These are phyloP conservation scores for Citrullus mucosospermus DNA, from an alignment of 306 rosid genomes.

Conservation along the genomic window DNA sequence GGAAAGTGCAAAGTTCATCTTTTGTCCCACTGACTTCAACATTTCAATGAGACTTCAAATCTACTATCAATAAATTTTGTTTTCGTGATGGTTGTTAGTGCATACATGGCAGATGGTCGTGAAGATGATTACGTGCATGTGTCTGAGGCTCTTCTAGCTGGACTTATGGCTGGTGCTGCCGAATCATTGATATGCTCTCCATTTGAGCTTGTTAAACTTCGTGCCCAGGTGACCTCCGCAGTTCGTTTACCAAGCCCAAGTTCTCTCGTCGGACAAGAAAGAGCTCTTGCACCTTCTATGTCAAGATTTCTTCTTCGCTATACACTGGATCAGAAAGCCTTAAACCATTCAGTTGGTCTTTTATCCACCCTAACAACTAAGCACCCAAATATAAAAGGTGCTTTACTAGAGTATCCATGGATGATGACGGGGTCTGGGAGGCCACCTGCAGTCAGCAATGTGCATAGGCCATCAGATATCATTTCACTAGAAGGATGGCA, in stretches of 20 bases:
- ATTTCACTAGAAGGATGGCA: constrained; percentile 82
- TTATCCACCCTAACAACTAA: constrained; percentile 62
- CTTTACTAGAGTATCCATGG: constrained; percentile 80
- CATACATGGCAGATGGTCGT: constrained; percentile 58
- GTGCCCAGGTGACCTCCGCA: constrained; percentile 66
- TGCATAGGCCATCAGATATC: constrained; percentile 45
- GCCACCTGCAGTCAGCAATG: constrained; percentile 58
- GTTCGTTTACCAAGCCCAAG: constrained; percentile 26
- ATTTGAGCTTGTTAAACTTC: constrained; percentile 73
- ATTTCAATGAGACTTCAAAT: neutral
- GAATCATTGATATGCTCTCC: constrained; percentile 75
- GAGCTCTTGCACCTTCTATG: constrained; percentile 36
- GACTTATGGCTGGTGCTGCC: constrained; percentile 55
- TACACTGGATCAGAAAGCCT: constrained; percentile 53
- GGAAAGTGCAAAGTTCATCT: neutral
- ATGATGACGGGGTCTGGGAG: constrained; percentile 82
- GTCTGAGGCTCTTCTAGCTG: constrained; percentile 75
- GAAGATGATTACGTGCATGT: constrained; percentile 40
- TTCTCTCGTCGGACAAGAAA: constrained; percentile 33
- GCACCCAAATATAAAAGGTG: constrained; percentile 42
- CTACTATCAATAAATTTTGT: neutral
- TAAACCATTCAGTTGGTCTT: constrained; percentile 48
- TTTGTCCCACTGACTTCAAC: neutral
- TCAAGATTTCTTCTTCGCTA: constrained; percentile 46
- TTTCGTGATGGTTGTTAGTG: neutral